Base-by-base conservation (phyloP, 1,139 yeast species). In the Chernovozyma sophiae-reginae region DNA sequence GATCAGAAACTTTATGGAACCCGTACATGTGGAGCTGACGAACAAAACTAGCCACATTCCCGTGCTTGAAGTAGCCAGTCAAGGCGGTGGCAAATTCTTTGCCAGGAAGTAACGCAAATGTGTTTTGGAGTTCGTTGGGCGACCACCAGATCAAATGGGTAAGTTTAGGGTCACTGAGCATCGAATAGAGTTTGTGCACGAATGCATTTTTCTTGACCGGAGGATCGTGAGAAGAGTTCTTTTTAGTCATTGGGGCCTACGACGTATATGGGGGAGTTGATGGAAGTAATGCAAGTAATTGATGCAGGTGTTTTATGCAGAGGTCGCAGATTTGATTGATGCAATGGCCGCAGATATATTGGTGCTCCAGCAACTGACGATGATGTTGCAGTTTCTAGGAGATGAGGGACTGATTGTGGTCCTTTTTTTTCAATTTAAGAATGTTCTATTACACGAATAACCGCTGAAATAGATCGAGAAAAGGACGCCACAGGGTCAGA, bases 81-180 rank as follows among this genome's bases (percentile, higher is more conserved):
- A 69, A 48, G n/a, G 68, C 65, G 31, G 60, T 56, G 20, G 73
- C 69, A 51, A 69, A 69, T 44, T 68, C 74, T 42, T 67, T 67
- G 25, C 71, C 71, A 3, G 92, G 90, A 41, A 70, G 68, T 20
- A 83, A 60, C 1, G 83, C 79, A 57, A 81, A 80, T 4, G 82
- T 75, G 43, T 77, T 74, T 33, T 66, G 65, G 35, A 72, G 75
- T 33, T 77, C 80, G 36, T 72, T 60, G 34, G 78, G 73, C 4
- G 86, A 75, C 97, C 97, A 92, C 76, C 90, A 79, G 31, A 90
- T 86, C 26, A 70, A 48, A 42, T 65, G 65, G 14, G 60, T 37
- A 24, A 79, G 55, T 26, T 56, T 59, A n/a, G 75, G 69, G 46
- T 79, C 83, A 33, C 63, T 62, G 22, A 79, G 61, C 85, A 79